Base-by-base conservation (phyloP, 345 rosid species). In the Kernera saxatilis region DNA sequence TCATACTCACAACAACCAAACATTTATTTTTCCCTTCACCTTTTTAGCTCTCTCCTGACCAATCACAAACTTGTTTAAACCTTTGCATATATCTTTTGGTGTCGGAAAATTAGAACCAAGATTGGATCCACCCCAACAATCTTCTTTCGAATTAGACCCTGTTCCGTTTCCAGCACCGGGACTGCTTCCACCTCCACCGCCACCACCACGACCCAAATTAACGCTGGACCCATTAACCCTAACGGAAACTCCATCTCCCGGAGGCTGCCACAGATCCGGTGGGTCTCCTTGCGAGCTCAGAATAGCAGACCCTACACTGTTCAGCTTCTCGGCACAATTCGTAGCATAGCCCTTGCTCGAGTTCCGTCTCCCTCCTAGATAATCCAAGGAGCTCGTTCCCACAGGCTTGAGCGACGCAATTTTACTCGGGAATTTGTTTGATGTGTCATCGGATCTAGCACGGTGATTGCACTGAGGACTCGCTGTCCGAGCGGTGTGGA, bases 191-290 rank as follows among this genome's bases (percentile, higher is more conserved):
- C 79, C 85, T 0, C 82, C 78, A 7, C 80, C 78, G 0, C 79
- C 78, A 2, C 84, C 83, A 3, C 79, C 83, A 8, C 82, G 84
- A 9, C 79, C 84, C 29, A 73, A 66, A 77, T 77, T 81, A 19
- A 76, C 75, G 11, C 39, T 77, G 1, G 78, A 68, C 4, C 82
- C 90, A 32, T 62, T 78, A 33, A 69, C 80, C 73, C 85, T 82
- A 60, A 84, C 74, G 3, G 89, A 80, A 82, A 88, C 49, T 63
- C 92, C 94, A 62, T 87, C 93, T 2, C 94, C 96, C 0, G 98
- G 98, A 52, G 99, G 97, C 82, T 92, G 96, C 99, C 98, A 92
- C 8, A 92, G 88, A 91, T 92, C 98, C 4, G 99, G 99, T 10
- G 99, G 98, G 49, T 92, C 97, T 46, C 99, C 99, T 70, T 77